phyloP scores from a whole-genome alignment of 148 eudicot species.

The Chenopodium quinoa region DNA sequence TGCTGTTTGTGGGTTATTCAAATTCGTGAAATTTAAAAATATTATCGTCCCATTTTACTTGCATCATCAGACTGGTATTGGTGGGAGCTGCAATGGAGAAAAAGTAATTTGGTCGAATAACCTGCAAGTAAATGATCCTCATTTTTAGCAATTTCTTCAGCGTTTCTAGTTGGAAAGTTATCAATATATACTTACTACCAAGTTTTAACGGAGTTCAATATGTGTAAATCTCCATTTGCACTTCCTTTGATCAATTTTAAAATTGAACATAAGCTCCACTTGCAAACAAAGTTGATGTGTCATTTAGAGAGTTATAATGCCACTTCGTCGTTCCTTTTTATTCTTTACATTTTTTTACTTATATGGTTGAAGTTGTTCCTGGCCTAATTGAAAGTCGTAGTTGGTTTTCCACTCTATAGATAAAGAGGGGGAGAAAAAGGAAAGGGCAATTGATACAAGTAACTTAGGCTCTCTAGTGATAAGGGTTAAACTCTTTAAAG shows the following conservation, averaged over 20 bases:
- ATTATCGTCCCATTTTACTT: no score
- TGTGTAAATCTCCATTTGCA: background rate
- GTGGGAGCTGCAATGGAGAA: no score
- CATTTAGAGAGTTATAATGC: no score
- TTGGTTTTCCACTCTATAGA: constrained; percentile 8
- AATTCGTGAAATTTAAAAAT: no score
- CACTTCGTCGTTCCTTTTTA: no score
- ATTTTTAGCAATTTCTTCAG: background rate
- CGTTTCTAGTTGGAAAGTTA: background rate
- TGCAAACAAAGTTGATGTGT: background rate
- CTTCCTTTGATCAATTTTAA: background rate
- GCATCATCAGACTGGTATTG: no score
- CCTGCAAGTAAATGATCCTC: background rate
- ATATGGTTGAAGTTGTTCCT: background rate
- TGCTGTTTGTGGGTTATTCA: no score
- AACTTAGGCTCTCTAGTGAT: background rate
- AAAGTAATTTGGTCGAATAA: background rate
- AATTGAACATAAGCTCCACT: background rate
- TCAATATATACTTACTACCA: background rate
- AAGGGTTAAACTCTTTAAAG: background rate
- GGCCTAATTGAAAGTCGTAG: background rate
- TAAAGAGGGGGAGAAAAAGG: background rate
- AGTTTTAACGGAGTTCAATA: no score
- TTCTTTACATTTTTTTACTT: no score
- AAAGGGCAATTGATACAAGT: background rate